Evolutionary conservation across 2,329 filamentous ascomycete genomes (phyloP).

Genomic region (Verruconis gallopava): DNA sequence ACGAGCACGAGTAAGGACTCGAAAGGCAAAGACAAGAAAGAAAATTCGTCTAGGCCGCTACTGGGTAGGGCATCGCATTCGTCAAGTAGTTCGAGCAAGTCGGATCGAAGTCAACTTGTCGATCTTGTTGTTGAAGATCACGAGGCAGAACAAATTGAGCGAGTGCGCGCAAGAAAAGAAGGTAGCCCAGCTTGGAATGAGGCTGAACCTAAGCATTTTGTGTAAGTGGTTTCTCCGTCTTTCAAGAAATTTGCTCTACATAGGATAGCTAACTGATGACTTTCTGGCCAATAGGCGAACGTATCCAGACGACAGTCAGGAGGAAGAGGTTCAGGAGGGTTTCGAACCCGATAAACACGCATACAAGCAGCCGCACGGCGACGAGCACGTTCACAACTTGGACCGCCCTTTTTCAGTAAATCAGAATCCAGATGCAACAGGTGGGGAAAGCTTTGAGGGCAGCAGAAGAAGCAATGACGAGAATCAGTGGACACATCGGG

Average conservation of each 20-base stretch:
- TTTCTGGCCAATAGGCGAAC: slow-evolving; percentile 24
- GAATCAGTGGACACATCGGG: slow-evolving; percentile 25
- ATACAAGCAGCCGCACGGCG: slow-evolving; percentile 26
- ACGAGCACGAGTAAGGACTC: slow-evolving; percentile 19
- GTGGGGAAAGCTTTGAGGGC: slow-evolving; percentile 21
- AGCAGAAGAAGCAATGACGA: slow-evolving; percentile 21
- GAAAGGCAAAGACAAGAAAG: slow-evolving; percentile 14
- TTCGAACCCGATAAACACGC: slow-evolving; percentile 35
- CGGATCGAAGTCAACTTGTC: slow-evolving; percentile 49
- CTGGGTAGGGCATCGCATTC: slow-evolving; percentile 27
- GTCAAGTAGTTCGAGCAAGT: slow-evolving; percentile 34
- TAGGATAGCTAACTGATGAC: not conserved
- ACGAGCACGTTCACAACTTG: slow-evolving; percentile 31
- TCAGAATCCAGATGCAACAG: slow-evolving; percentile 27
- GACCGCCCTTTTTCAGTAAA: slow-evolving; percentile 30
- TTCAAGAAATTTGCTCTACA: not conserved
- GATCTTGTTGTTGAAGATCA: slow-evolving; percentile 54
- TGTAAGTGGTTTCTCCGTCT: slow-evolving; percentile 27
- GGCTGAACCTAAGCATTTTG: slow-evolving; percentile 40
- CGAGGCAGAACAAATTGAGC: slow-evolving; percentile 47
- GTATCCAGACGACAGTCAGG: slow-evolving; percentile 33
- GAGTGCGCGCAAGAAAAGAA: slow-evolving; percentile 49
- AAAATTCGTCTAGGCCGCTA: slow-evolving; percentile 16
- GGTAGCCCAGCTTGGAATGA: slow-evolving; percentile 48
- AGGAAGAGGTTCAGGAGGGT: slow-evolving; percentile 40